Evolutionary conservation across 1,284 basidiomycete genomes (phyloP).

Genomic region (Marasmius sp.): DNA sequence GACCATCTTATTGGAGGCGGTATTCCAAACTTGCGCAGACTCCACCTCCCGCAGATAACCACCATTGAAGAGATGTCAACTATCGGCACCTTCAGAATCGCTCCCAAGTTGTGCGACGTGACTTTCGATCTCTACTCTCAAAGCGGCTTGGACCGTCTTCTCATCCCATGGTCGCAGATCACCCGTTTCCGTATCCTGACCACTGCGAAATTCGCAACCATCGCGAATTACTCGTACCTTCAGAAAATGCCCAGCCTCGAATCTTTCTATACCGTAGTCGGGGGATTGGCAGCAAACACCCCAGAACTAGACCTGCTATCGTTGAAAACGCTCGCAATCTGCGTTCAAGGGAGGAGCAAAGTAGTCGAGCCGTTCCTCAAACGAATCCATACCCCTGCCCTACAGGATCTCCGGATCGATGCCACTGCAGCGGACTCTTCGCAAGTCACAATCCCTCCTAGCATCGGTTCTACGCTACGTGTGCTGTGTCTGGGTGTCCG

Average conservation of each 20-base stretch:
- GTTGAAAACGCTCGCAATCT: not conserved
- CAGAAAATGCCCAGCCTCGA: no score
- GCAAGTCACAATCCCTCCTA: not conserved
- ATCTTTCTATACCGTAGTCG: no score
- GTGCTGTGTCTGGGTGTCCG: not conserved
- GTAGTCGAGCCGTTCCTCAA: not conserved
- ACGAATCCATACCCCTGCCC: not conserved
- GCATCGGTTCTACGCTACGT: not conserved
- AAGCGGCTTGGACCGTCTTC: not conserved
- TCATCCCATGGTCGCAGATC: not conserved
- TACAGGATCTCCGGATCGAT: not conserved
- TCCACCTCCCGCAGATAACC: not conserved
- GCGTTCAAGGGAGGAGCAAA: not conserved
- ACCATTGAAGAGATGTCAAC: not conserved
- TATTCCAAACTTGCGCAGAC: not conserved
- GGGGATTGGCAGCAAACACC: no score
- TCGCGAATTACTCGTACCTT: no score
- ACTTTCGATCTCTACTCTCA: not conserved
- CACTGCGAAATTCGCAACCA: no score
- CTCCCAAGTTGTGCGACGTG: not conserved
- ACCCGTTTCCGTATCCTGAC: not conserved
- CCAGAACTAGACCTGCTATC: not conserved
- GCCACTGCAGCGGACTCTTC: not conserved
- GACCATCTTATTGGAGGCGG: not conserved
- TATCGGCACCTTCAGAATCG: not conserved